Evolutionary conservation across 2,329 filamentous ascomycete genomes (phyloP), one percentile per base, ranked within the genome.

Genomic region (Diaporthe aspalathi): DNA sequence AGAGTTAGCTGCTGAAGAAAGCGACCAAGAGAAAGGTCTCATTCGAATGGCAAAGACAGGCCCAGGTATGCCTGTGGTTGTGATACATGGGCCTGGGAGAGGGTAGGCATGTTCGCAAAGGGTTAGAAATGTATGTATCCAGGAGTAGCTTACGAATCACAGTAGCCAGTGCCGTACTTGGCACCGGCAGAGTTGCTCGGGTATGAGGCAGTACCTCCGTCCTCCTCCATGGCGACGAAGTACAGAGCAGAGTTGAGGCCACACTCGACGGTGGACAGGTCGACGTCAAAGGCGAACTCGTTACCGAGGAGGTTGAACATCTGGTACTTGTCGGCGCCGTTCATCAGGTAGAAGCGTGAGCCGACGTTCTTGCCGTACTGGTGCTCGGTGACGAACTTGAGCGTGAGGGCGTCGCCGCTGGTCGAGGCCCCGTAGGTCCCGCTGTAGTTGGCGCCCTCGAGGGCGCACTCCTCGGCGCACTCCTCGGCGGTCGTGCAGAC

Each of bases 201-300:
- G 73, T 81, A 82, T 74, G 82, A 82, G 75, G 76, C 73, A 75
- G 80, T 74, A 35, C 84, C 84, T 71, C 84, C 84, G 22, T 74
- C 73, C 50, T 67, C 65, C 16, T 74, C 73, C 73, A 74, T 74
- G 32, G 76, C 74, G 32, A 74, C 76, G 50, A 77, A 80, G 75
- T 91, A 91, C 27, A 91, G 78, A 38, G 89, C 89, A 65, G 89
- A 90, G 79, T 92, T 91, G 71, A 92, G 80, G 71, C 90, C 90
- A 76, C 90, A 92, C 43, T 87, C 87, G 17, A 92, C 83, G 75
- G 87, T 86, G 50, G 90, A 92, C 53, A 92, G 88, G 78, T 93
- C 91, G 32, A 93, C 91, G 68, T 92, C 91, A 73, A 93, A 92
- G 66, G 89, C 90, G 81, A 93, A 90, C 80, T 93, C 91, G 77